Evolutionary conservation across 495 filamentous ascomycete species (phyloP).

Genomic region (Echria macrotheca): DNA sequence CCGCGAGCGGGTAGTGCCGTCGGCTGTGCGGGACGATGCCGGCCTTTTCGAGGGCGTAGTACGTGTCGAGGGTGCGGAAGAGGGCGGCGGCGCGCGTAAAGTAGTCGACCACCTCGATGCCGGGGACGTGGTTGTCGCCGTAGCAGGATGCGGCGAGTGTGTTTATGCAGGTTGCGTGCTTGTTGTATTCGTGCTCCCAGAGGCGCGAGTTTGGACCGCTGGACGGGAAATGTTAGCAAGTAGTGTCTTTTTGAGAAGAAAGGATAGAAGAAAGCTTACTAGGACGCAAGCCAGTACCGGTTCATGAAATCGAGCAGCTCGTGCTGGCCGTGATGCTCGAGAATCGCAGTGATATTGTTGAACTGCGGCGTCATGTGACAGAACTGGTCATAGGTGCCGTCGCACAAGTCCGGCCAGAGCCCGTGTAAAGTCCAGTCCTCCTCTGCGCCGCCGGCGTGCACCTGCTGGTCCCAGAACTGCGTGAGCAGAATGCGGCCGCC

Average conservation of each 20-base stretch:
- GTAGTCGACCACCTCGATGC: conserved; percentile 58
- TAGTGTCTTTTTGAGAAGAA: background rate
- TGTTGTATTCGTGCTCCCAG: conserved; percentile 86
- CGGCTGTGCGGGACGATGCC: conserved; percentile 58
- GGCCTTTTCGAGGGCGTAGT: conserved; percentile 52
- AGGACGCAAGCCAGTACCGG: conserved; percentile 63
- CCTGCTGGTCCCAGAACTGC: conserved; percentile 80
- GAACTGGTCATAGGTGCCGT: conserved; percentile 69
- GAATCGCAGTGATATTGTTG: conserved; percentile 62
- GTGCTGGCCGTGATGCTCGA: conserved; percentile 55
- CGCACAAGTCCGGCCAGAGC: conserved; percentile 87
- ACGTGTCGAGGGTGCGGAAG: conserved; percentile 54
- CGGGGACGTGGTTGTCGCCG: conserved; percentile 48
- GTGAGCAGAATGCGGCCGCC: conserved; percentile 75
- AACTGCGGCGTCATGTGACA: conserved; percentile 65
- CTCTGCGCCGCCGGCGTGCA: conserved; percentile 59
- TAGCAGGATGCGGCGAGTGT: conserved; percentile 73
- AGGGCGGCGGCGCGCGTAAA: conserved; percentile 53
- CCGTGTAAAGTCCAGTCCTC: conserved; percentile 86
- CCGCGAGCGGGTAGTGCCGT: conserved; percentile 57
- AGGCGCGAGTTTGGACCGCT: conserved; percentile 58
- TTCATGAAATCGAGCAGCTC: conserved; percentile 69
- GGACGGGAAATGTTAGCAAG: background rate
- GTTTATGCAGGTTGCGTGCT: conserved; percentile 73
- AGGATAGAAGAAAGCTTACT: conserved; percentile 21